These are phyloP conservation scores for Neophaeococcomyces aloes DNA, from an alignment of 2,329 filamentous ascomycete genomes.

Conservation along the genomic window DNA sequence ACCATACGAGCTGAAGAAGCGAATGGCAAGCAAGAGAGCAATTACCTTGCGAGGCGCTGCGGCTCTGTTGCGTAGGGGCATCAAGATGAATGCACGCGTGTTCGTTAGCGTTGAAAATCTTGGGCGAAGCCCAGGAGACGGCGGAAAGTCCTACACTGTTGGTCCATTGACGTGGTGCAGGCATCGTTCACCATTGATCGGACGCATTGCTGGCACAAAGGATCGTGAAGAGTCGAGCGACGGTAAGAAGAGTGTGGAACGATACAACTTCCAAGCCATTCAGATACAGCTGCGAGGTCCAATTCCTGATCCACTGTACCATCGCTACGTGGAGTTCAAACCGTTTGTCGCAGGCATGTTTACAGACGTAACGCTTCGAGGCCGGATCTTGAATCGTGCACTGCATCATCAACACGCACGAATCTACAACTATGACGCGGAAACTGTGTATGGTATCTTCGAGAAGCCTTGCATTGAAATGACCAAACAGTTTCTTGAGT, in stretches of 20 bases:
- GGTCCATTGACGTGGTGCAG: slow-evolving; percentile 68
- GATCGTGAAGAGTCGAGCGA: slow-evolving; percentile 47
- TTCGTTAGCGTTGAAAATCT: slow-evolving; percentile 67
- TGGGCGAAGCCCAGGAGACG: slow-evolving; percentile 57
- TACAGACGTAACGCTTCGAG: slow-evolving; percentile 62
- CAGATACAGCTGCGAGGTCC: slow-evolving; percentile 81
- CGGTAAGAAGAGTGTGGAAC: slow-evolving; percentile 8
- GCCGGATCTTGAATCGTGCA: slow-evolving; percentile 69
- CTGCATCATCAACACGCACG: slow-evolving; percentile 82
- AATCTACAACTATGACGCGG: slow-evolving; percentile 77
- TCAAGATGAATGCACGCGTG: slow-evolving; percentile 60
- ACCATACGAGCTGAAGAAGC: slow-evolving; percentile 65
- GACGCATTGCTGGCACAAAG: slow-evolving; percentile 64
- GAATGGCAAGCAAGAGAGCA: slow-evolving; percentile 75
- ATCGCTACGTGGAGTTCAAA: slow-evolving; percentile 86
- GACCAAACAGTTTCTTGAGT: slow-evolving; percentile 68
- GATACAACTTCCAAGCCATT: slow-evolving; percentile 73
- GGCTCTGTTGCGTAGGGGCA: slow-evolving; percentile 49
- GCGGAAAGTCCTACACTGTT: slow-evolving; percentile 65
- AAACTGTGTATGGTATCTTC: slow-evolving; percentile 63
- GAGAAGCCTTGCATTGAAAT: slow-evolving; percentile 57
- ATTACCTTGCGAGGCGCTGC: slow-evolving; percentile 63
- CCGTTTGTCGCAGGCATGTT: slow-evolving; percentile 89
- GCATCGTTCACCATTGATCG: slow-evolving; percentile 83
- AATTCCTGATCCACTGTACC: slow-evolving; percentile 69